Percentiles rank a stretch among this genome's conserved stretches.
Conservation (phyloP, 352 stramenopile species). For the Globisporangium nunn region DNA sequence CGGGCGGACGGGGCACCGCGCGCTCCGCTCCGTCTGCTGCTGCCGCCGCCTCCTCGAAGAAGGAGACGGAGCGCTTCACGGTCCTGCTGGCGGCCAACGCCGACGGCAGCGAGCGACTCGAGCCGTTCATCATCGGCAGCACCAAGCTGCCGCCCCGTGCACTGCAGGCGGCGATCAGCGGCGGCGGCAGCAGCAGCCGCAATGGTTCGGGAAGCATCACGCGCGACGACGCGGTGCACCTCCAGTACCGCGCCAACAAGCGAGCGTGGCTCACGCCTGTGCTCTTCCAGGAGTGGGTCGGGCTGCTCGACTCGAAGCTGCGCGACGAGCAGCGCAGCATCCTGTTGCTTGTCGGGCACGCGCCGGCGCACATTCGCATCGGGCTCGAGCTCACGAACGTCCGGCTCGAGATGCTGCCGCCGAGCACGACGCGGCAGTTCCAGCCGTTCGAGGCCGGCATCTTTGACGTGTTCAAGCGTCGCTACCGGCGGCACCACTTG, state of each 20-base stretch:
- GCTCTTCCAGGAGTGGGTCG: constrained; percentile 53
- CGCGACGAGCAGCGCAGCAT: constrained; percentile 33
- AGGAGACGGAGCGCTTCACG: constrained; percentile 22
- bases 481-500: constrained; percentile 48
- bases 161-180: constrained; percentile 2
- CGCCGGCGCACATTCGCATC: constrained; percentile 39
- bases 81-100: constrained; percentile 37
- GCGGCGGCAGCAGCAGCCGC: neutral
- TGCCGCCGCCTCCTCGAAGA: constrained; percentile 14
- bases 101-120: constrained; percentile 42
- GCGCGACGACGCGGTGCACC: constrained; percentile 9
- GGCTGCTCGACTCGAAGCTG: constrained; percentile 39
- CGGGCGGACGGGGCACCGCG: constrained; percentile 4
- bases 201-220: neutral
- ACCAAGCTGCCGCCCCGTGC: constrained; percentile 17
- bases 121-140: constrained; percentile 44
- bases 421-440: constrained; percentile 27
- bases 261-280: constrained; percentile 50
- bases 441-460: constrained; percentile 63
- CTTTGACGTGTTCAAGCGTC: constrained; percentile 39
- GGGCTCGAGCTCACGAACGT: constrained; percentile 49
- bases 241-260: constrained; percentile 51
- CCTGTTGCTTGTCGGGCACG: constrained; percentile 31
- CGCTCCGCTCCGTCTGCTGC: too few relatives aligned
- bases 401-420: constrained; percentile 37